A percentile compares a stretch with the other conserved stretches of the same genome.
phyloP scores from a whole-genome alignment of 768 basidiomycete genomes.

The Panaeolus cyanescens region DNA sequence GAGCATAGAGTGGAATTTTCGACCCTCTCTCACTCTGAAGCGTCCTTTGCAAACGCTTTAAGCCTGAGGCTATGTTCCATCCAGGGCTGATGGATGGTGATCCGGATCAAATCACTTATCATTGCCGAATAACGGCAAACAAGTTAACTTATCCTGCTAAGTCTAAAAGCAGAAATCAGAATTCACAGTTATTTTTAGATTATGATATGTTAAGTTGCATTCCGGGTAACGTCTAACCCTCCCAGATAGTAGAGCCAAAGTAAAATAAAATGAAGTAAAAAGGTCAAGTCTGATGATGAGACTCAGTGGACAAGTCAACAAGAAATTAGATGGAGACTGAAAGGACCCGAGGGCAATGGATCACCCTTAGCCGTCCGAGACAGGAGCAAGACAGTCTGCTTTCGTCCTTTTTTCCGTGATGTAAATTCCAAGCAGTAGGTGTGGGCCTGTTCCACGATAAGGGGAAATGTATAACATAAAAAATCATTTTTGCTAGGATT shows the following conservation, averaged over 20 bases:
- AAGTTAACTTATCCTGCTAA: not conserved
- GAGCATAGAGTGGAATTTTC: not conserved
- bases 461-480: not conserved
- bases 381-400: not conserved
- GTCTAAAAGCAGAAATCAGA: not conserved
- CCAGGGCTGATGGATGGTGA: too few species aligned
- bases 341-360: not conserved
- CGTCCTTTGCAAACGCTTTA: too few species aligned
- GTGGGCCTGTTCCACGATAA: not conserved
- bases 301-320: not conserved
- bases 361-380: not conserved
- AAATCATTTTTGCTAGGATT: not conserved
- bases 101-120: constrained; percentile 1
- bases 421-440: not conserved
- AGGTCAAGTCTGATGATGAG: not conserved
- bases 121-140: not conserved
- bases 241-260: not conserved
- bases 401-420: not conserved
- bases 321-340: not conserved
- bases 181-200: not conserved
- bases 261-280: not conserved
- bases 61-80: too few species aligned
- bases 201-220: not conserved
- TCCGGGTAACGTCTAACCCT: not conserved
- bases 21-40: not conserved